Evolutionary conservation across 108 stramenopile species (phyloP), one percentile per base, ranked within the genome.

Genomic region (Hondaea fermentalgiana): DNA sequence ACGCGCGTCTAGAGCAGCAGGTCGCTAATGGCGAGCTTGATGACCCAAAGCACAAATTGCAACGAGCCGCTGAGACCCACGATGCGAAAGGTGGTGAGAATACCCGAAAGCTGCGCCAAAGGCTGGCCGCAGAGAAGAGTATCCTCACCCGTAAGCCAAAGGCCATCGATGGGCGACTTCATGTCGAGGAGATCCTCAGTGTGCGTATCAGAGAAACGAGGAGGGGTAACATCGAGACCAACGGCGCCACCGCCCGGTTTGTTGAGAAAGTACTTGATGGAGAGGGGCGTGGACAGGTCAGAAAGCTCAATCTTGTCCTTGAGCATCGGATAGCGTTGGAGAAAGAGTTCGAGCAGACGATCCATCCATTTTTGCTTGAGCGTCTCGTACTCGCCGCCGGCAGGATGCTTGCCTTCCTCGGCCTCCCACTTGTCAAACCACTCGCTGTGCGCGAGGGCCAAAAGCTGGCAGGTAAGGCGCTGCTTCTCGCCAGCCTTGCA

Each of bases 401-500:
- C 87, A 42, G 35, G 57, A 44, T 93, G 60, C 72, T 76, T 89
- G 21, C 72, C 76, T 21, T 90, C 89, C 57, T 87, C 58, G 21
- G 43, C 44, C 55, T 72, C 83, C 93, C 91, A 93, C 59, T 92
- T 58, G n/a, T 91, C 72, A 21, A 93, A 92, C 89, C 92, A 89
- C 23, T 72, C 59, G 55, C 49, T 64, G 29, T 91, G 71, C 12
- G 90, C 91, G n/a, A 92, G 44, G 4, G 92, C 88, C 25, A 93
- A 35, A 3, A 93, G 89, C 87, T 92, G 91, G 25, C 90, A 92
- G 19, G 91, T 92, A 44, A 91, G 72, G 0, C 91, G 91, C 35
- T 92, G 89, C 87, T 93, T 93, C n/a, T 90, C 92, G 72, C 90
- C 89, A 35, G 92, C 92, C 53, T 92, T 92, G 47, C 89, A 29